Conservation (phyloP, 2,329 filamentous ascomycete species). For the Coniochaeta sp. region DNA sequence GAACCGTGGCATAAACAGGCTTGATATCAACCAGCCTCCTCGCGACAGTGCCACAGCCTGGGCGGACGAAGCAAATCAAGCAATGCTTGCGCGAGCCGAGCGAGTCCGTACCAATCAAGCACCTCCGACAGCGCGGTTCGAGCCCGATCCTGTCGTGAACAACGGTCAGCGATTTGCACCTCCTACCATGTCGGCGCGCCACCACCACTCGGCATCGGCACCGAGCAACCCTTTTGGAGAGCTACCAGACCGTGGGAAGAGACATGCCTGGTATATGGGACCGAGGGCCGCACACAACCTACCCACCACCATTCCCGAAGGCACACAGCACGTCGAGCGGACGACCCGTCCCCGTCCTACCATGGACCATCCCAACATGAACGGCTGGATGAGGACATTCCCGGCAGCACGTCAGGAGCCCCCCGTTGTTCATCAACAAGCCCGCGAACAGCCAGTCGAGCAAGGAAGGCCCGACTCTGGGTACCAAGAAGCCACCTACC, state of each 20-base stretch:
- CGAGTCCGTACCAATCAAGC: constrained; percentile 29
- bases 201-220: too few relatives aligned
- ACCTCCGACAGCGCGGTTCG: constrained; percentile 37
- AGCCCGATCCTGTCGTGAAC: constrained; percentile 37
- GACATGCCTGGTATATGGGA: constrained; percentile 67
- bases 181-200: constrained; percentile 50
- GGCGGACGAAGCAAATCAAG: constrained; percentile 50
- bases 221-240: constrained; percentile 49
- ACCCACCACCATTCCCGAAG: constrained; percentile 29
- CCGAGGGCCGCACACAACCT: constrained; percentile 28
- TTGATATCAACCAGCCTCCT: constrained; percentile 54
- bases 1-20: constrained; percentile 57
- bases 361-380: constrained; percentile 50
- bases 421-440: constrained; percentile 17
- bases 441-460: constrained; percentile 4
- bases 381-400: constrained; percentile 43
- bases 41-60: constrained; percentile 46
- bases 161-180: constrained; percentile 7
- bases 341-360: constrained; percentile 51
- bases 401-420: constrained; percentile 30
- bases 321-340: constrained; percentile 39
- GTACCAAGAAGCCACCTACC: not conserved
- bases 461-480: too few relatives aligned
- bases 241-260: constrained; percentile 34
- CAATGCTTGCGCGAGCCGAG: constrained; percentile 48